A percentile compares a stretch with the other conserved stretches of the same genome.
phyloP scores from a whole-genome alignment of 2,329 filamentous ascomycete genomes.

The Calonectria ilicicola region DNA sequence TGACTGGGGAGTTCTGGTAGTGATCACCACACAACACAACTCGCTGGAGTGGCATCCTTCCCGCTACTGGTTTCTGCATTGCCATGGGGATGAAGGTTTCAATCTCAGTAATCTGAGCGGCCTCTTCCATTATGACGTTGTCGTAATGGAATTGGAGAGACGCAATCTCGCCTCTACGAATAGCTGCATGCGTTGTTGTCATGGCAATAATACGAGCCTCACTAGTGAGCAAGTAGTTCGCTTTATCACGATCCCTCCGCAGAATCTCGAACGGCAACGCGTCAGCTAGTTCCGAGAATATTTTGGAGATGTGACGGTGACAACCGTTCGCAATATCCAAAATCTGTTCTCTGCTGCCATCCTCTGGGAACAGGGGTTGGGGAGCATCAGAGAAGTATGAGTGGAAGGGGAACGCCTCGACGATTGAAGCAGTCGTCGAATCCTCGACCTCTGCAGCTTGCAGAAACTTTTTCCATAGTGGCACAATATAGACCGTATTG shows the following conservation, averaged over 20 bases:
- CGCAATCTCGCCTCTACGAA: constrained; percentile 91
- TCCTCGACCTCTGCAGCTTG: constrained; percentile 65
- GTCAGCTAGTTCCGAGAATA: constrained; percentile 93
- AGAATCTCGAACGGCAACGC: constrained; percentile 96
- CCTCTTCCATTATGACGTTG: constrained; percentile 98
- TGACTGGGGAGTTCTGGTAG: constrained; percentile 94
- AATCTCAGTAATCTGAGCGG: constrained; percentile 96
- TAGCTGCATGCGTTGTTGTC: constrained; percentile 98
- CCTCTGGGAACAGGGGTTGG: constrained; percentile 82
- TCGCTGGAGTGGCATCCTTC: constrained; percentile 82
- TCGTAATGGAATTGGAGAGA: constrained; percentile 96
- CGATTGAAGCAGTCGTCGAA: constrained; percentile 70
- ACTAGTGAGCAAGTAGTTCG: constrained; percentile 94
- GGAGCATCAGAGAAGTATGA: constrained; percentile 88
- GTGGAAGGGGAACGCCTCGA: constrained; percentile 87
- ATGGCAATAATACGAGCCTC: constrained; percentile 98
- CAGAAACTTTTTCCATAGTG: constrained; percentile 89
- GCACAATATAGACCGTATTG: constrained; percentile 89
- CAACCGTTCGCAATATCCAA: constrained; percentile 86
- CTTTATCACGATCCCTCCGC: constrained; percentile 88
- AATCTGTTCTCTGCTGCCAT: constrained; percentile 73
- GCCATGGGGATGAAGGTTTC: constrained; percentile 96
- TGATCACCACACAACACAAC: constrained; percentile 96
- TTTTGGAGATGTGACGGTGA: constrained; percentile 87
- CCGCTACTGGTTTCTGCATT: constrained; percentile 84